phyloP scores from a whole-genome alignment of 2,329 filamentous ascomycete genomes.

The Epichloe coenophiala region DNA sequence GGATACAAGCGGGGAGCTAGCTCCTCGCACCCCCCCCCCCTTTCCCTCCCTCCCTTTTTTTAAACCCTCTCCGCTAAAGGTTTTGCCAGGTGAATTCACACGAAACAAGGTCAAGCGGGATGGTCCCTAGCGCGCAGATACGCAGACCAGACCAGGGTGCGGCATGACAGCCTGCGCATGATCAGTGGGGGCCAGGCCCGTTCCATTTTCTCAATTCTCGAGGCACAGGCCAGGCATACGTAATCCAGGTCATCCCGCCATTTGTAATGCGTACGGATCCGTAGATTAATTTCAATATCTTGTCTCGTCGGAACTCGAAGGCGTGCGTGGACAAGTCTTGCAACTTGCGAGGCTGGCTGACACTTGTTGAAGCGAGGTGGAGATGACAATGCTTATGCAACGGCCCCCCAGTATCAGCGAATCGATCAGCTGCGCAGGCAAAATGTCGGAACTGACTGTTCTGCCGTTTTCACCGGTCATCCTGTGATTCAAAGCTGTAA shows the following conservation, averaged over 20 bases:
- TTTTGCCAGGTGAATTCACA: background rate
- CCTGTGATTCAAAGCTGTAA: too few species aligned
- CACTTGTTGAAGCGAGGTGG: too few species aligned
- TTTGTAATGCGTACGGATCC: background rate
- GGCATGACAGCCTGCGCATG: background rate
- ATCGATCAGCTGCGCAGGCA: background rate
- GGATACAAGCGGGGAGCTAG: background rate
- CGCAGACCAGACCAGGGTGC: background rate
- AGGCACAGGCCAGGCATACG: background rate
- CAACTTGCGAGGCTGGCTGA: too few species aligned
- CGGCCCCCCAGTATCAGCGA: background rate
- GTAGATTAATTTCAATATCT: background rate
- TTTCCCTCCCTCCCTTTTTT: background rate
- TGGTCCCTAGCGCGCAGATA: background rate
- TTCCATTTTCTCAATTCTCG: background rate
- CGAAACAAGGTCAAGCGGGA: background rate
- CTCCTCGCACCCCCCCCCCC: too few species aligned
- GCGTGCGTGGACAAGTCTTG: too few species aligned
- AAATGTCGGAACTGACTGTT: background rate
- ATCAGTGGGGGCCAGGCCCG: background rate
- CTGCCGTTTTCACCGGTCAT: too few species aligned
- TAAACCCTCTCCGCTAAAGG: background rate
- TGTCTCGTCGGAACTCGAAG: too few species aligned
- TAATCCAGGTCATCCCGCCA: background rate
- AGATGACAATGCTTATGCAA: background rate